A percentile compares a stretch with the other conserved stretches of the same genome.
Conservation (phyloP, 2,329 filamentous ascomycete species). For the Colletotrichum gigasporum region DNA sequence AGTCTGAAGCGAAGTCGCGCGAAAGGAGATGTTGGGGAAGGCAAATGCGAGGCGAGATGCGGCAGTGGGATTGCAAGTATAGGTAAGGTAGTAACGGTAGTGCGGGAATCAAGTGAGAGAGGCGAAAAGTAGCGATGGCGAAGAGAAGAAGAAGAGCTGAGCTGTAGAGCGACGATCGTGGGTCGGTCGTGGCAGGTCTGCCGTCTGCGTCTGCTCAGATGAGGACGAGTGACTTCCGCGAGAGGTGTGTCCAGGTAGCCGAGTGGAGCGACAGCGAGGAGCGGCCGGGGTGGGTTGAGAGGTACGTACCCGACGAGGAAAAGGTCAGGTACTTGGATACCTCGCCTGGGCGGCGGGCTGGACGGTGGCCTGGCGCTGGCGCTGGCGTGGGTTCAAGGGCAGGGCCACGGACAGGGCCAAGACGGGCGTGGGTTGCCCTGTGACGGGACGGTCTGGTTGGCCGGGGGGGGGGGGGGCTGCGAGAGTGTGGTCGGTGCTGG, state of each 20-base stretch:
- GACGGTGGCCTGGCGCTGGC: neutral
- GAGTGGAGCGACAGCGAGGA: too few relatives aligned
- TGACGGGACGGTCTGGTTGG: neutral
- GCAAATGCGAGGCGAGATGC: neutral
- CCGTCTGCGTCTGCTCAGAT: too few relatives aligned
- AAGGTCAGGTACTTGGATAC: too few relatives aligned
- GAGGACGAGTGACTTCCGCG: neutral
- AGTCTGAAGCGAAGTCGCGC: conserved; percentile 28
- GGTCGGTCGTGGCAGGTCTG: too few relatives aligned
- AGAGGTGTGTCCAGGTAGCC: too few relatives aligned
- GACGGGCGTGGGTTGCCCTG: neutral
- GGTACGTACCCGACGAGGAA: too few relatives aligned
- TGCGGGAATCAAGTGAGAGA: conserved; percentile 5
- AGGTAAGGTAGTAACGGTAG: conserved; percentile 3
- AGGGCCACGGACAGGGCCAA: neutral
- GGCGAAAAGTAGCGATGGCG: conserved; percentile 9
- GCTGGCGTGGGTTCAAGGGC: neutral
- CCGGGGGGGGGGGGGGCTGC: neutral
- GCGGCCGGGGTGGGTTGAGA: too few relatives aligned
- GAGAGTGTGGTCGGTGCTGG: conserved; percentile 6
- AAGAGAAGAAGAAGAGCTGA: conserved; percentile 1
- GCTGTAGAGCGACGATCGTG: too few relatives aligned
- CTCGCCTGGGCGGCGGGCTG: too few relatives aligned
- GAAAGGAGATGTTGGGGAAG: neutral
- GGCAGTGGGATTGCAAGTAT: too few relatives aligned